A percentile compares a stretch with the other conserved stretches of the same genome.
phyloP scores from a whole-genome alignment of 2,329 filamentous ascomycete genomes.

The Rutstroemia sp. region DNA sequence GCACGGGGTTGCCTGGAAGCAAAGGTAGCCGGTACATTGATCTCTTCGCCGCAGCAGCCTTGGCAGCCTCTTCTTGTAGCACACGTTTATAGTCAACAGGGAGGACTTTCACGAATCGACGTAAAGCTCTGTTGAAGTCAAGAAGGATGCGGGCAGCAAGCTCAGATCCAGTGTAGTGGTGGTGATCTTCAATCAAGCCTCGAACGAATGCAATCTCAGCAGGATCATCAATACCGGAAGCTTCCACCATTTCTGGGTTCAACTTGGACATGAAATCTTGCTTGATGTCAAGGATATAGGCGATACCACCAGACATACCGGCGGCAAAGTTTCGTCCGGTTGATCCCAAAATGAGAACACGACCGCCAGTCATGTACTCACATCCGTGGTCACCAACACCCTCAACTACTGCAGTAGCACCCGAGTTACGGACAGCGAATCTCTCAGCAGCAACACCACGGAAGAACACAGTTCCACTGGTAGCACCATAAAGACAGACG shows the following conservation, averaged over 20 bases:
- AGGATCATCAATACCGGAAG: slow-evolving; percentile 74
- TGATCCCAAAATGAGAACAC: slow-evolving; percentile 75
- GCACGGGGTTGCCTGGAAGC: slow-evolving; percentile 58
- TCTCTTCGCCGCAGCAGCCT: slow-evolving; percentile 78
- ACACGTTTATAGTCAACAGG: slow-evolving; percentile 96
- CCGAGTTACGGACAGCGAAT: slow-evolving; percentile 94
- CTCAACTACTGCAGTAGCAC: slow-evolving; percentile 91
- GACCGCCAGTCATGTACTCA: slow-evolving; percentile 98
- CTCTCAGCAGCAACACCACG: slow-evolving; percentile 92
- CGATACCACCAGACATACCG: slow-evolving; percentile 97
- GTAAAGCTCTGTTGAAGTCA: slow-evolving; percentile 89
- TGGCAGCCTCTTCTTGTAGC: slow-evolving; percentile 75
- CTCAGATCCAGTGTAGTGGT: slow-evolving; percentile 96
- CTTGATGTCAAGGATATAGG: slow-evolving; percentile 85
- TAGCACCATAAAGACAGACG: slow-evolving; percentile 91
- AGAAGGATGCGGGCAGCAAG: slow-evolving; percentile 84
- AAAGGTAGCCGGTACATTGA: slow-evolving; percentile 74
- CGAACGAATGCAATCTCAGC: slow-evolving; percentile 84
- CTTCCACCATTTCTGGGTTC: slow-evolving; percentile 96
- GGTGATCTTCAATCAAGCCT: slow-evolving; percentile 89
- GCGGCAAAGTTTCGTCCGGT: slow-evolving; percentile 96
- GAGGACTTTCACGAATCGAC: slow-evolving; percentile 86
- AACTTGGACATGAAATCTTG: slow-evolving; percentile 88
- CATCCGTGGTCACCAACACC: slow-evolving; percentile 94
- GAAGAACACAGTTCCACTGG: slow-evolving; percentile 89